A percentile compares a stretch with the other conserved stretches of the same genome.
Evolutionary conservation across 2,329 filamentous ascomycete species (phyloP).

Genomic region (Exophiala viscosa): DNA sequence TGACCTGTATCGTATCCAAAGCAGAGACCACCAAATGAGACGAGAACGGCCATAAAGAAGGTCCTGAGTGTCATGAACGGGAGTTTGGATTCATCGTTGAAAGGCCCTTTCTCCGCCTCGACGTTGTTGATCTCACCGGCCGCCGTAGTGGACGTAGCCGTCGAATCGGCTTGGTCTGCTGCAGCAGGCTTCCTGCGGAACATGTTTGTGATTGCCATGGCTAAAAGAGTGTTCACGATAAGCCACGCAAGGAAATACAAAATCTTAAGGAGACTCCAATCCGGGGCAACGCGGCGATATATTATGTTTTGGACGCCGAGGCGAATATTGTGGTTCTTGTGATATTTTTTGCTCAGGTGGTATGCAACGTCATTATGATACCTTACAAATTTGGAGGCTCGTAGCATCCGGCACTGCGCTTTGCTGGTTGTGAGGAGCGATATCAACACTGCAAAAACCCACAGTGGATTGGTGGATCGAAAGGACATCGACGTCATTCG

Average conservation of each 20-base stretch:
- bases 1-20: slow-evolving; percentile 45
- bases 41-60: slow-evolving; percentile 42
- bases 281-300: too few relatives aligned
- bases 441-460: too few relatives aligned
- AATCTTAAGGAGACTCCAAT: too few relatives aligned
- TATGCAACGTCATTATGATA: too few relatives aligned
- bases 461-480: background rate
- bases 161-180: slow-evolving; percentile 7
- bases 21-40: slow-evolving; percentile 48
- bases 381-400: too few relatives aligned
- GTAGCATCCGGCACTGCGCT: too few relatives aligned
- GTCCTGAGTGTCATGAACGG: slow-evolving; percentile 42
- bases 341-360: too few relatives aligned
- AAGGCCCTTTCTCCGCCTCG: slow-evolving; percentile 20
- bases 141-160: slow-evolving; percentile 8
- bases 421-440: too few relatives aligned
- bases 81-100: slow-evolving; percentile 40
- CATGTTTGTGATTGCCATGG: slow-evolving; percentile 11
- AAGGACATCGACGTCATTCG: slow-evolving; percentile 3
- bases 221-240: too few relatives aligned
- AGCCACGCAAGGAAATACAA: too few relatives aligned
- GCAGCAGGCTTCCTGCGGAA: slow-evolving; percentile 7
- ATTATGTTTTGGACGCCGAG: too few relatives aligned
- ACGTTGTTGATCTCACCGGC: slow-evolving; percentile 12
- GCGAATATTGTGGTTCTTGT: too few relatives aligned